Evolutionary conservation across 2,329 filamentous ascomycete genomes (phyloP).

Genomic region (Hawksworthiomyces lignivorus): DNA sequence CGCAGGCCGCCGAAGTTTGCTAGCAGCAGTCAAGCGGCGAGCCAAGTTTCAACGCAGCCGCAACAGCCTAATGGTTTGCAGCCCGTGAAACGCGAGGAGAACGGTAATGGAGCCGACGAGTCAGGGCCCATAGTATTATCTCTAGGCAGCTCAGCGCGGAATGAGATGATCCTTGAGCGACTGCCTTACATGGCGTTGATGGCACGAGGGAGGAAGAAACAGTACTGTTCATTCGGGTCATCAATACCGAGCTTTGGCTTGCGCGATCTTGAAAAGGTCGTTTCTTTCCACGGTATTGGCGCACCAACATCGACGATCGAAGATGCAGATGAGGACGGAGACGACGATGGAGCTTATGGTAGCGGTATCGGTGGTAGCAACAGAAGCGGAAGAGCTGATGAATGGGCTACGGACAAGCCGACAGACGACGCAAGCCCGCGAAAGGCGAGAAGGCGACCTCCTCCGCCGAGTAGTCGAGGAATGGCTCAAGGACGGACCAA

Average conservation of each 20-base stretch:
- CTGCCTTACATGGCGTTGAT: constrained; percentile 79
- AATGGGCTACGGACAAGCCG: constrained; percentile 56
- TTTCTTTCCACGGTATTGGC: constrained; percentile 54
- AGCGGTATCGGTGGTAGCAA: no score
- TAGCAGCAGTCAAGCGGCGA: no score
- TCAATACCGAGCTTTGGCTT: no score
- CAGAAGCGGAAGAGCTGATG: constrained; percentile 36
- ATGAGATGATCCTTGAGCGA: constrained; percentile 73
- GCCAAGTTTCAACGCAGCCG: no score
- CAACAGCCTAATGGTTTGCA: neutral
- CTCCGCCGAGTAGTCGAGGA: no score
- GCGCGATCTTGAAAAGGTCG: constrained; percentile 59
- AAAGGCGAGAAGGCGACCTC: constrained; percentile 30
- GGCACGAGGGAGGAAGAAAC: constrained; percentile 34
- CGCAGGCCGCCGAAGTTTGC: constrained; percentile 29
- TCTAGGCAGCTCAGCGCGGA: constrained; percentile 57
- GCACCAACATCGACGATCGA: constrained; percentile 32
- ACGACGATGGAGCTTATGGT: no score
- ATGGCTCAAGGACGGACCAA: constrained; percentile 3
- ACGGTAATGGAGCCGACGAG: neutral
- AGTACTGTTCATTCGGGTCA: constrained; percentile 26
- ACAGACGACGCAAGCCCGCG: constrained; percentile 44
- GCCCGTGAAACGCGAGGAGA: neutral
- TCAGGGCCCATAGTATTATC: constrained; percentile 36
- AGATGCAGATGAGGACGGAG: constrained; percentile 36